A percentile compares a stretch with the other conserved stretches of the same genome.
phyloP scores from a whole-genome alignment of 2,329 filamentous ascomycete species.

The Huntiella bhutanensis region DNA sequence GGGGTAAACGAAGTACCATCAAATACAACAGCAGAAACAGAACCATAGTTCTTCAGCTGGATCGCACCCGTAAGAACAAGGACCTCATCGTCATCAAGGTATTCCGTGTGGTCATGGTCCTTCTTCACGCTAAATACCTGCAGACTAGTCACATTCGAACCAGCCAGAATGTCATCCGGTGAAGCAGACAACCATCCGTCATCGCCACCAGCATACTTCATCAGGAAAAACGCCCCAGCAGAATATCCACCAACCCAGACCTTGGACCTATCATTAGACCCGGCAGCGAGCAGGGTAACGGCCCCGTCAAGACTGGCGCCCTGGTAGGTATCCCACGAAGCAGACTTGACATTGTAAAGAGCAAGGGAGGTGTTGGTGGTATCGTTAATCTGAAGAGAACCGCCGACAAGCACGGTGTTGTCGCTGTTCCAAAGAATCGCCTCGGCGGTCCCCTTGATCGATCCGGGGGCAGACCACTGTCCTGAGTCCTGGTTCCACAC shows the following conservation, averaged over 20 bases:
- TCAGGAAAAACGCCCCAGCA: constrained; percentile 54
- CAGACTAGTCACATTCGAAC: constrained; percentile 56
- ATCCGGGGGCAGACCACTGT: constrained; percentile 68
- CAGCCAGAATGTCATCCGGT: constrained; percentile 42
- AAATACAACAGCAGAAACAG: constrained; percentile 70
- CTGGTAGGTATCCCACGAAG: constrained; percentile 47
- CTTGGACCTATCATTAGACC: constrained; percentile 49
- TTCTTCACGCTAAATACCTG: constrained; percentile 60
- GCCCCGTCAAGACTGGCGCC: constrained; percentile 55
- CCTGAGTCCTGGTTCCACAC: constrained; percentile 49
- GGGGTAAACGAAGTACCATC: constrained; percentile 64
- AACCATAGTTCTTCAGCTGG: constrained; percentile 54
- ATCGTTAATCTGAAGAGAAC: constrained; percentile 50
- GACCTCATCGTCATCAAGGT: constrained; percentile 48
- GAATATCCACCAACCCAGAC: constrained; percentile 67
- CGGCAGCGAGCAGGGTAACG: constrained; percentile 56
- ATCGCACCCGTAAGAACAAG: constrained; percentile 77
- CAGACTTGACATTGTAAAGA: constrained; percentile 48
- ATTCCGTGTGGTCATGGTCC: constrained; percentile 42
- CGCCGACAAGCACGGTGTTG: constrained; percentile 55
- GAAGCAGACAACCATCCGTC: constrained; percentile 37
- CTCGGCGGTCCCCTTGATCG: constrained; percentile 50
- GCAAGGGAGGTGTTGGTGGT: constrained; percentile 46
- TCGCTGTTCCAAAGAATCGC: constrained; percentile 59
- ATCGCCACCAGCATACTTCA: constrained; percentile 55